Base-by-base conservation (phyloP, 2,329 filamentous ascomycete species). In the Fusarium concolor region DNA sequence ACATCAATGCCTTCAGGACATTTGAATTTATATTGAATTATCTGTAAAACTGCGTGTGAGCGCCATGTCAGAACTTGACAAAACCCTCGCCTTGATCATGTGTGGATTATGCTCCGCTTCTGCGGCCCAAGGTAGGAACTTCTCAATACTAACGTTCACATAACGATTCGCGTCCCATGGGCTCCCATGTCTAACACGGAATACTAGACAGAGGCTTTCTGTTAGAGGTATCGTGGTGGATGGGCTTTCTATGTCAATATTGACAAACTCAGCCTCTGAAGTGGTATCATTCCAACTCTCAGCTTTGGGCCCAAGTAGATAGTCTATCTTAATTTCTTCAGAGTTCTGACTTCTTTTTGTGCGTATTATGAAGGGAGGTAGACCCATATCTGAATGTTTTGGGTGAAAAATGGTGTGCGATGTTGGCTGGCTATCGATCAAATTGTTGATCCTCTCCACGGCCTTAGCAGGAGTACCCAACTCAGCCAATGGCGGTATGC, bases 91-190 rank as follows among this genome's bases (percentile, higher is more conserved):
- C 2, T 11, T 42, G 11, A 11, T n/a, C 3, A 14, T 12, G 7
- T n/a, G 14, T 5, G 22, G 5, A 28, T 42, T 9, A 14, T 20
- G 1, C 9, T 44, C 9, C 12, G 6, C 15, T 10, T 28, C 29
- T 12, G 6, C 12, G 3, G 6, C 11, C 60, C 60, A 63, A 1
- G 14, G 10, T 5, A 63, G 41, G 3, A 10, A 9, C 6, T 22
- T 43, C 22, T 63, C 60, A 12, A 63, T 33, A 10, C 31, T 35
- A 4, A 63, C 58, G 22, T 63, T 63, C 3, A 63, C 6, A 1
- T 63, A 49, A 12, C 11, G 28, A 3, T 24, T 38, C 5, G n/a
- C 11, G 5, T 43, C 43, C 12, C 15, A n/a, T 1, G 18, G 14
- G 2, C 17, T 10, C 3, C 58, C 22, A 3, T 55, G 58, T 1